Percentiles rank a stretch among this genome's conserved stretches.
Evolutionary conservation across 169 alveolate species (phyloP).

Genomic region (Besnoitia besnoiti): DNA sequence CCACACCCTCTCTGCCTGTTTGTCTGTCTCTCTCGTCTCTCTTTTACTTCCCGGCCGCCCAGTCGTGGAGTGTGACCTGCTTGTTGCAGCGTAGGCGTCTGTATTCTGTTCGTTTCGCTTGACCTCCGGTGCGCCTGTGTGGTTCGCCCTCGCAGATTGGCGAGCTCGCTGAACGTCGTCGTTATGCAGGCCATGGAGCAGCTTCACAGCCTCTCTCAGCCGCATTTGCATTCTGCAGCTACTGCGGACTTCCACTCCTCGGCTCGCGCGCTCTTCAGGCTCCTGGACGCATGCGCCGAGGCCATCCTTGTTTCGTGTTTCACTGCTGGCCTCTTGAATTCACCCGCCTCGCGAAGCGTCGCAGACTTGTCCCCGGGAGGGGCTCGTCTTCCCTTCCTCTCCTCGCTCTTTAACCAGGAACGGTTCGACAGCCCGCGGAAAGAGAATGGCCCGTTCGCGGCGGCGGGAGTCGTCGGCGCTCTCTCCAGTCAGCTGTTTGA

Average conservation of each 20-base stretch:
- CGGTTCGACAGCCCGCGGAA: background rate
- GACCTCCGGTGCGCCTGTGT: background rate
- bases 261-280: background rate
- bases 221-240: background rate
- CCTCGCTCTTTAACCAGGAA: background rate
- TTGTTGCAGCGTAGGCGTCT: too few relatives aligned
- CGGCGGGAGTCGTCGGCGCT: background rate
- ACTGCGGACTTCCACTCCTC: background rate
- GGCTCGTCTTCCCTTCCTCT: background rate
- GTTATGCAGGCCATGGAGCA: conserved; percentile 16
- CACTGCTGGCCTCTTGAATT: background rate
- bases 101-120: too few relatives aligned
- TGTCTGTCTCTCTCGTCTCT: too few relatives aligned
- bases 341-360: too few relatives aligned
- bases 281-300: background rate
- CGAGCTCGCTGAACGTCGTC: conserved; percentile 5
- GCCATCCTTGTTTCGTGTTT: background rate
- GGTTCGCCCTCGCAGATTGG: background rate
- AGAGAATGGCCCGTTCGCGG: background rate
- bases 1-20: too few relatives aligned
- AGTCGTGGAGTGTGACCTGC: too few relatives aligned
- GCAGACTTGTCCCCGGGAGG: background rate
- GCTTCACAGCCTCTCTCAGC: background rate
- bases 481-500: background rate
- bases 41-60: too few relatives aligned